Conservation (phyloP, 1,284 basidiomycete species). For the Heterobasidion parviporum region DNA sequence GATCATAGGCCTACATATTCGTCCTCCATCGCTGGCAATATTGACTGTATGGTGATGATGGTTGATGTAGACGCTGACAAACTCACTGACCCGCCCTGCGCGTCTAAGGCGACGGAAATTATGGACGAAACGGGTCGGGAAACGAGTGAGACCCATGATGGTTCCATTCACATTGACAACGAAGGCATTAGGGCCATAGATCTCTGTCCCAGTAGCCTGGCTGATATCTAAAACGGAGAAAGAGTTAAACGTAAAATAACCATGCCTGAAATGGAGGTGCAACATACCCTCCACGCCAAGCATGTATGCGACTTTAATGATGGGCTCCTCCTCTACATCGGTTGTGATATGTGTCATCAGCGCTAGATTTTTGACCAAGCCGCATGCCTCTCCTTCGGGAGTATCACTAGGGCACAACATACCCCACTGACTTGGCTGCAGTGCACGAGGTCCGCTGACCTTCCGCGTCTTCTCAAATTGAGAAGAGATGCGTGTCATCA, state of each 20-base stretch:
- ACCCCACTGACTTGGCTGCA: conserved; percentile 99
- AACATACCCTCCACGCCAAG: conserved; percentile 86
- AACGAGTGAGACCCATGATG: conserved; percentile 89
- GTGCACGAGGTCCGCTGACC: conserved; percentile 93
- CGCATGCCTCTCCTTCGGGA: conserved; percentile 99
- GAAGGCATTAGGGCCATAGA: conserved; percentile 87
- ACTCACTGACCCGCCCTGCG: conserved; percentile 90
- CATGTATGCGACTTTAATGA: conserved; percentile 86
- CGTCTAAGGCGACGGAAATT: conserved; percentile 91
- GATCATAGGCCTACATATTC: conserved; percentile 97
- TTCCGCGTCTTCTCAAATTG: conserved; percentile 99
- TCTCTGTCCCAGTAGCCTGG: conserved; percentile 89
- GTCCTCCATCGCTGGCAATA: conserved; percentile 95
- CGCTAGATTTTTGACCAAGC: conserved; percentile 97
- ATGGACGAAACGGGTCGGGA: conserved; percentile 80
- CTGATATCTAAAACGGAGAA: conserved; percentile 64
- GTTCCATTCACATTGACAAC: conserved; percentile 97
- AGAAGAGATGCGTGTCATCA: conserved; percentile 99
- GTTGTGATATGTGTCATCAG: conserved; percentile 99
- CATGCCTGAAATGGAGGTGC: conserved; percentile 2
- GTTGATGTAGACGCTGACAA: conserved; percentile 96
- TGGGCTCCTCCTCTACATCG: conserved; percentile 94
- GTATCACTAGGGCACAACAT: conserved; percentile 99
- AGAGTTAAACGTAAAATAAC: background rate
- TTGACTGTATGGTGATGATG: conserved; percentile 93